Percentiles rank a stretch among this genome's conserved stretches.
Conservation (phyloP, 495 filamentous ascomycete genomes). For the Friedmanniomyces endolithicus region DNA sequence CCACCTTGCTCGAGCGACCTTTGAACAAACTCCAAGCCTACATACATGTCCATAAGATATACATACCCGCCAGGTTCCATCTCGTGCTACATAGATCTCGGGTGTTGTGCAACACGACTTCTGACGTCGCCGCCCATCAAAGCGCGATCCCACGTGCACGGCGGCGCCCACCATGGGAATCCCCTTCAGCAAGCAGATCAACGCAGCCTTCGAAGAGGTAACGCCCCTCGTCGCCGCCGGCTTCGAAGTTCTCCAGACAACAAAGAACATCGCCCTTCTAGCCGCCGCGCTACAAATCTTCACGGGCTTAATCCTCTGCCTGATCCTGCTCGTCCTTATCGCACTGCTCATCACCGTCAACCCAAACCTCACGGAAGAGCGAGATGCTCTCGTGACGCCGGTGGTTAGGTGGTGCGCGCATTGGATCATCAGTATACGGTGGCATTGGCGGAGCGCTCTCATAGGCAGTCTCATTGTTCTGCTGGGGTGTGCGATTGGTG, state of each 20-base stretch:
- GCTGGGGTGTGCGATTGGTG: constrained; percentile 1
- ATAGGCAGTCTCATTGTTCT: background rate
- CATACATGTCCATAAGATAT: no score
- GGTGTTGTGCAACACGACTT: no score
- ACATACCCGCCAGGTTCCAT: no score
- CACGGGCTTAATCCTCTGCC: constrained; percentile 18
- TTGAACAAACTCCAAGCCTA: no score
- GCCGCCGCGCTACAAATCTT: constrained; percentile 23
- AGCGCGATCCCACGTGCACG: no score
- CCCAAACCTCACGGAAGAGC: constrained; percentile 23
- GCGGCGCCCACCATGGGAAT: constrained; percentile 26
- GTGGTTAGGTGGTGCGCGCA: constrained; percentile 17
- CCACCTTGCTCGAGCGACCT: no score
- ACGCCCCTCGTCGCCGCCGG: constrained; percentile 27
- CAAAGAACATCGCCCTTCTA: constrained; percentile 24
- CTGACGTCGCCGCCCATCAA: background rate
- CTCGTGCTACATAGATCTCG: no score
- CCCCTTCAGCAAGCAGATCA: constrained; percentile 28
- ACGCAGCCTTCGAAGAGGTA: constrained; percentile 29
- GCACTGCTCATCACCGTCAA: constrained; percentile 22
- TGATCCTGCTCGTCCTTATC: constrained; percentile 19
- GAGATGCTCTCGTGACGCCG: constrained; percentile 22
- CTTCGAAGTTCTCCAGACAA: constrained; percentile 27
- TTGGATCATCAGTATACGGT: background rate
- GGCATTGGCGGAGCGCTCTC: background rate